These are phyloP conservation scores for Elsinoe necatrix DNA, from an alignment of 2,329 filamentous ascomycete species.

Conservation along the genomic window DNA sequence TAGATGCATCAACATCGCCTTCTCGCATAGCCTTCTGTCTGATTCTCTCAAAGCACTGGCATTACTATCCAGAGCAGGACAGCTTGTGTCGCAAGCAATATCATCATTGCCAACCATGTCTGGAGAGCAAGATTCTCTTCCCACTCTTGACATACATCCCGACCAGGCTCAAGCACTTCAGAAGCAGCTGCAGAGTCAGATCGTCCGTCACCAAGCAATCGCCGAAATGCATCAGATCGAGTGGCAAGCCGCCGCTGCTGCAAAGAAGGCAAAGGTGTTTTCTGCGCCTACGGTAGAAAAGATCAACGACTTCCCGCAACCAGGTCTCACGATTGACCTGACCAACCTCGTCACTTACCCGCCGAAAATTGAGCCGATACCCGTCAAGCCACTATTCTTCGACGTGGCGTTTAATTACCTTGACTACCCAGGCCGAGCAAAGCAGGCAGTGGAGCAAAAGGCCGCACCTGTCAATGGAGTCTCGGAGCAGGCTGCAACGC, in stretches of 20 bases:
- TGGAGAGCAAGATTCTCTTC: constrained; percentile 39
- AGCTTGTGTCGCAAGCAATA: constrained; percentile 49
- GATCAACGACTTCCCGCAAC: constrained; percentile 64
- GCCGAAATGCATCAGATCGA: constrained; percentile 67
- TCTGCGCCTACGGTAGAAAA: constrained; percentile 62
- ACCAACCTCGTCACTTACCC: constrained; percentile 79
- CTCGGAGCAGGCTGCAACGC: constrained; percentile 17
- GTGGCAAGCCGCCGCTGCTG: constrained; percentile 40
- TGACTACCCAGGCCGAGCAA: constrained; percentile 64
- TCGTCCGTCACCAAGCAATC: constrained; percentile 74
- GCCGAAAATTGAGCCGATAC: constrained; percentile 70
- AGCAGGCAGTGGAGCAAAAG: constrained; percentile 23
- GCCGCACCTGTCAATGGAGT: constrained; percentile 22
- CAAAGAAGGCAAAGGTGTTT: constrained; percentile 36
- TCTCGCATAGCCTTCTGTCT: constrained; percentile 68
- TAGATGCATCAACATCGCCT: constrained; percentile 73
- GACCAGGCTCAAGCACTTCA: constrained; percentile 52
- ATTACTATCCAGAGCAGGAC: constrained; percentile 64
- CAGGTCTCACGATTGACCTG: constrained; percentile 56
- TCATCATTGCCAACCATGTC: constrained; percentile 37
- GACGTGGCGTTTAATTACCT: constrained; percentile 98
- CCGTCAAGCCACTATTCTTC: constrained; percentile 90
- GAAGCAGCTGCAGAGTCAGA: constrained; percentile 57
- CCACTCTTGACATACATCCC: constrained; percentile 59
- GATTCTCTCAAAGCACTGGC: constrained; percentile 74